Conservation (phyloP, 2,329 filamentous ascomycete species). For the Exophiala sp. region DNA sequence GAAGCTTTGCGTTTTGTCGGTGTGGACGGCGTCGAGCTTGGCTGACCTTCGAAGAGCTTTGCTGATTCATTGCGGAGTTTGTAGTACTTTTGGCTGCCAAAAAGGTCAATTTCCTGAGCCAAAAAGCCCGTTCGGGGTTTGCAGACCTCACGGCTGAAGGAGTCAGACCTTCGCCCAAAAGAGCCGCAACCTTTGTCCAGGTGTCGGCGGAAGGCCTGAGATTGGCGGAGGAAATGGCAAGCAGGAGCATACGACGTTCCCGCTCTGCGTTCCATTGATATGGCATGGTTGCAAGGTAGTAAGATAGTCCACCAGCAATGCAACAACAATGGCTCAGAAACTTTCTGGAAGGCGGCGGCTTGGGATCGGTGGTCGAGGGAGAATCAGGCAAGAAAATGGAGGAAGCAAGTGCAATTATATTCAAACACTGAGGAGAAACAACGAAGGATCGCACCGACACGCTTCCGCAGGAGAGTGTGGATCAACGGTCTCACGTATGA, state of each 20-base stretch:
- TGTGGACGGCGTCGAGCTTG: conserved; percentile 9
- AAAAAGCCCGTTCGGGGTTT: not conserved
- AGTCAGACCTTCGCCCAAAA: conserved; percentile 23
- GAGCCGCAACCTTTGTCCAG: conserved; percentile 26
- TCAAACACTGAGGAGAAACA: not conserved
- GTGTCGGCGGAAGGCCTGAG: conserved; percentile 22
- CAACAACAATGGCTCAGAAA: too few species aligned
- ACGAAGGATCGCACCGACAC: conserved; percentile 21
- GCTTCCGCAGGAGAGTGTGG: conserved; percentile 19
- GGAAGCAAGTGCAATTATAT: conserved; percentile 7
- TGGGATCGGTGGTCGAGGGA: too few species aligned
- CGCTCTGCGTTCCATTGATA: conserved; percentile 22
- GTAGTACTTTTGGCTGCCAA: conserved; percentile 27
- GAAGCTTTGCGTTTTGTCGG: conserved; percentile 20
- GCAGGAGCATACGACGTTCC: conserved; percentile 22
- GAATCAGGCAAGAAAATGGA: conserved; percentile 1
- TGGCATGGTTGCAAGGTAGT: conserved; percentile 13
- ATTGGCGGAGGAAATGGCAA: conserved; percentile 20
- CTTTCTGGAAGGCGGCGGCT: not conserved
- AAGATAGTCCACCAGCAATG: not conserved
- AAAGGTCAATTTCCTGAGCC: not conserved
- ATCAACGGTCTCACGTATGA: conserved; percentile 18
- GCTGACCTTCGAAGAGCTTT: conserved; percentile 9
- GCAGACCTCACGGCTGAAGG: conserved; percentile 25
- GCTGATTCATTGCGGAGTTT: conserved; percentile 25